Conservation (phyloP, 805 yeast genomes). For the Starmera quercuum region DNA sequence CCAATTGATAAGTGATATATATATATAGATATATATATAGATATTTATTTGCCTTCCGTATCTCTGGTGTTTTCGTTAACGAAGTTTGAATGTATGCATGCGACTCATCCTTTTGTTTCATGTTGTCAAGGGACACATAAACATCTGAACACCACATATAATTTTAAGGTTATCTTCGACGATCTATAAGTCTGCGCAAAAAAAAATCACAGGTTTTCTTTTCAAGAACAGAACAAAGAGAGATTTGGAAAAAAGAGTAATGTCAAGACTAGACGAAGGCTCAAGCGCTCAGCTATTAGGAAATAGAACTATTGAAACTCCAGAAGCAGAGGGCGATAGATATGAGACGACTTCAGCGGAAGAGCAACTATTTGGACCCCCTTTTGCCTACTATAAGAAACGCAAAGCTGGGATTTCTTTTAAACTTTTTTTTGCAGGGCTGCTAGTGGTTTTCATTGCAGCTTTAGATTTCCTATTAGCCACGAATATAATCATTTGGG, state of each 20-base stretch:
- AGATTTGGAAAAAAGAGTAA: neutral
- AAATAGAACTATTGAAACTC: no score
- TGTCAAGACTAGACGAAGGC: neutral
- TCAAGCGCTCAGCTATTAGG: neutral
- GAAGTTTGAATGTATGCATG: no score
- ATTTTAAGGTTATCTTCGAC: no score
- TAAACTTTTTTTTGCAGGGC: constrained; percentile 19
- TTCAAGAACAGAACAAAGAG: neutral
- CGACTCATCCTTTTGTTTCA: no score
- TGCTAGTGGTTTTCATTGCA: constrained; percentile 19
- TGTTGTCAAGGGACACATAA: no score
- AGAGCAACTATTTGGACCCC: constrained; percentile 17
- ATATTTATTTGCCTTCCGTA: no score
- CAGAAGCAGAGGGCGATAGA: constrained; percentile 2
- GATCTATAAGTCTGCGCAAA: no score
- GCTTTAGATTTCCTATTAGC: constrained; percentile 24
- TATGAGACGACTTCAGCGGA: constrained; percentile 4
- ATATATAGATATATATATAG: no score
- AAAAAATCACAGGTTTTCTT: constrained; percentile 1
- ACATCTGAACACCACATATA: no score
- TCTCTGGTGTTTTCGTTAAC: no score
- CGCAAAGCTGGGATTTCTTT: constrained; percentile 13
- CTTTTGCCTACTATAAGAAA: constrained; percentile 14
- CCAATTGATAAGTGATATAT: no score
- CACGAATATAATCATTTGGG: constrained; percentile 25